Evolutionary conservation across 1,284 basidiomycete genomes (phyloP).

Genomic region (Apiotrichum sp.): DNA sequence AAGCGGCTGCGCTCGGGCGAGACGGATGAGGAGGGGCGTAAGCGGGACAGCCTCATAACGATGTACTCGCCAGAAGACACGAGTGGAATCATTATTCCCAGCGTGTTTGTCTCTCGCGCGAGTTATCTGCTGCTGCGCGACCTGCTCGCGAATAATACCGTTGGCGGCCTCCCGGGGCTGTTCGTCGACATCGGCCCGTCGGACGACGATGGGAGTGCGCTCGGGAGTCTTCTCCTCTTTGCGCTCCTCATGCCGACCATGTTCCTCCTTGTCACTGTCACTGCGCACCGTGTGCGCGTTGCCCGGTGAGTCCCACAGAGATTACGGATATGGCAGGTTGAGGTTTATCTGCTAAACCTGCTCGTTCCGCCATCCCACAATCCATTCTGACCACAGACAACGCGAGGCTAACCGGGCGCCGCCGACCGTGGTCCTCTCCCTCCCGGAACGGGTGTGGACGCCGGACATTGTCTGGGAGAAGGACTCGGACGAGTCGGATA

Average conservation of each 20-base stretch:
- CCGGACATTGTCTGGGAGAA: slow-evolving; percentile 48
- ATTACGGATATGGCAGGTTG: no score
- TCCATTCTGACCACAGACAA: slow-evolving; percentile 26
- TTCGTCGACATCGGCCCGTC: slow-evolving; percentile 33
- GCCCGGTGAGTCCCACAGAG: slow-evolving; percentile 29
- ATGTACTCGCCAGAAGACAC: slow-evolving; percentile 72
- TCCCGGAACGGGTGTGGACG: slow-evolving; percentile 46
- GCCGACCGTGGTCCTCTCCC: slow-evolving; percentile 40
- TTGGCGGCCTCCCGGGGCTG: slow-evolving; percentile 22
- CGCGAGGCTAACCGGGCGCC: slow-evolving; percentile 45
- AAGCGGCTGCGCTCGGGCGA: slow-evolving; percentile 35
- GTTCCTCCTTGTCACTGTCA: slow-evolving; percentile 41
- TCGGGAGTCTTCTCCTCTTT: slow-evolving; percentile 40
- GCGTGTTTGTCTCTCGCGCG: slow-evolving; percentile 48
- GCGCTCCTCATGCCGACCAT: slow-evolving; percentile 43
- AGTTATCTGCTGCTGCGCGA: slow-evolving; percentile 47
- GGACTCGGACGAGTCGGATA: slow-evolving; percentile 24
- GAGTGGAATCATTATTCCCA: slow-evolving; percentile 46
- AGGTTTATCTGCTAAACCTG: no score
- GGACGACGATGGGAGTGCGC: slow-evolving; percentile 41
- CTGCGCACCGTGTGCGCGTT: slow-evolving; percentile 37
- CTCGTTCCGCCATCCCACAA: no score
- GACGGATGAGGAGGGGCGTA: slow-evolving; percentile 56
- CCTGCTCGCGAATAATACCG: slow-evolving; percentile 27
- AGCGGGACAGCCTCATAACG: slow-evolving; percentile 71